Base-by-base conservation (phyloP, 371 early-diverging fungal genomes). In the Blakeslea trispora region DNA sequence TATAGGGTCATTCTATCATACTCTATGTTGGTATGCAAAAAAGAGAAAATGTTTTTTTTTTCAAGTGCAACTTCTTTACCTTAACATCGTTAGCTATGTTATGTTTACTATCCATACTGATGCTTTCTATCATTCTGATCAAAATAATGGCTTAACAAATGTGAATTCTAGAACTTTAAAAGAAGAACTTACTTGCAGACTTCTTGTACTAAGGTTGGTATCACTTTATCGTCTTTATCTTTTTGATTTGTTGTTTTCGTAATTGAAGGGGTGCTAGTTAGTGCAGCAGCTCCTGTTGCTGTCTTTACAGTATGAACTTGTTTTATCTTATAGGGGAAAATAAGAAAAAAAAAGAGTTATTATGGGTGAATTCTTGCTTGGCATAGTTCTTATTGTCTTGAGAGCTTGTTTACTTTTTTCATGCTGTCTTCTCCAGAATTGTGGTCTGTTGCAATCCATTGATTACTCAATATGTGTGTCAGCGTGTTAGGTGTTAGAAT, bases 401-500 rank as follows among this genome's bases (percentile, higher is more conserved):
- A 18, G n/a, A 5, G 18, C 15, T n/a, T 41, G 11, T 42, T 55
- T 43, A 58, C 53, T 52, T 59, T 53, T 53, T 53, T 61, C 41
- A 53, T 32, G 24, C 53, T 51, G 39, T 49, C 44, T 42, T 46
- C 19, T 15, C 22, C 32, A 24, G 19, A 22, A 19, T 8, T 42
- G 21, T 51, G 22, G 28, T 45, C 18, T 15, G 39, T 17, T 51
- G 31, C 24, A n/a, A 49, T 34, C 68, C 68, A 67, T 46, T 67
- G 68, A 45, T 64, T 53, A 17, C 39, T 61, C 40, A 69, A 46
- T 23, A 70, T 61, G 49, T 53, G 66, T 1, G 63, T 45, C 7
- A 70, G 32, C 39, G 66, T 70, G 31, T 60, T 58, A 41, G 70
- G 66, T 18, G 70, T 70, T 18, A 70, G 47, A 17, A 70, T 60